Base-by-base conservation (phyloP, 2,329 filamentous ascomycete genomes). In the Bipolaris bicolor region DNA sequence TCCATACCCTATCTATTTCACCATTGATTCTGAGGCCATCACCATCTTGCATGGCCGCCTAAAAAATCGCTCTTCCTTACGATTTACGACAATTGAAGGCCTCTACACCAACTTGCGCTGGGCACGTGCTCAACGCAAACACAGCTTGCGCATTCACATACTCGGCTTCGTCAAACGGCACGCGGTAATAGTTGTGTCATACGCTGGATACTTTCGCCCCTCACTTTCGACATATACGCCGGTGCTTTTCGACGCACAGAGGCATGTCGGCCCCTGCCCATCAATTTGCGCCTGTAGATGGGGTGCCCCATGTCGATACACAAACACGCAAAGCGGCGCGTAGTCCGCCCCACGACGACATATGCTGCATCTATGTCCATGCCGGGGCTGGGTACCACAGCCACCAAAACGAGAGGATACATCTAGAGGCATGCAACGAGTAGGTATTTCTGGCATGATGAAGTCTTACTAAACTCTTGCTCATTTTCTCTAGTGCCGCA, bases 331-430 rank as follows among this genome's bases (percentile, higher is more conserved):
- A 81, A 70, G 79, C 79, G 49, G 66, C 67, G 51, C 69, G 69
- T 60, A 77, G 70, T 60, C 71, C 74, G 49, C 66, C 71, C 45
- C 74, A 74, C 16, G 77, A 80, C 26, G 80, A 84, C 63, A 78
- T 87, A 9, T 87, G 87, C 55, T 92, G 92, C 57, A 94, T 99
- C 50, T 98, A 97, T 76, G 89, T 99, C 43, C 95, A 99, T 77
- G 95, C 94, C 36, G 95, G 95, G 33, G 95, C 95, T 15, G 95
- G 95, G 3, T 99, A 91, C 69, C 95, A 99, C 76, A 97, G 92
- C 72, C 81, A 86, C 22, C 86, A 90, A 58, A 98, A 98, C 72
- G 93, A 99, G 74, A 82, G 84, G 54, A 83, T 90, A 36, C 95
- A 99, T 72, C 84, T 99, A 9, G 83, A 88, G 69, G 92, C 92